A percentile compares a stretch with the other conserved stretches of the same genome.
Conservation (phyloP, 768 basidiomycete genomes). For the Clitopilus passeckerianus region DNA sequence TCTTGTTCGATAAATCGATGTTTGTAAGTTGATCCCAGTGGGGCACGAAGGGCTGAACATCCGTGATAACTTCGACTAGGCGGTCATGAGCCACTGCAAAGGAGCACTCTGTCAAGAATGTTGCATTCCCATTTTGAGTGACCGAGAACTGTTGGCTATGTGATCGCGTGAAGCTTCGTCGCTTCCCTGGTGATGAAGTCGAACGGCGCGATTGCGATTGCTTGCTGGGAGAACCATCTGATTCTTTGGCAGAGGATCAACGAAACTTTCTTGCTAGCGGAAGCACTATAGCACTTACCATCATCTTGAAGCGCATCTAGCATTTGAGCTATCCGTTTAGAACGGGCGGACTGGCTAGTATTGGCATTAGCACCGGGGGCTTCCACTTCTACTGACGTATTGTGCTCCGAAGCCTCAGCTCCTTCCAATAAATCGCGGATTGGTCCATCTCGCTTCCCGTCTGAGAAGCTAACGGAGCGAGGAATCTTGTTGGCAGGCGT, state of each 20-base stretch:
- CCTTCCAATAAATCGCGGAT: slow-evolving; percentile 54
- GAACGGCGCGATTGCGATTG: background rate
- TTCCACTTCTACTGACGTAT: slow-evolving; percentile 10
- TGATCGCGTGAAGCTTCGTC: slow-evolving; percentile 40
- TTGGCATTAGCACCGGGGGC: slow-evolving; percentile 20
- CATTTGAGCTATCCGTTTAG: slow-evolving; percentile 79
- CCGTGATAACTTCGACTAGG: slow-evolving; percentile 89
- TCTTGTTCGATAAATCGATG: slow-evolving; percentile 72
- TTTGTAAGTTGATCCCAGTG: slow-evolving; percentile 80
- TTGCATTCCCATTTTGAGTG: slow-evolving; percentile 30
- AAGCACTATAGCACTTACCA: slow-evolving; percentile 35
- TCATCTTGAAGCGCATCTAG: slow-evolving; percentile 68
- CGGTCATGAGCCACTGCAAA: slow-evolving; percentile 92
- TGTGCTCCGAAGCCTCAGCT: slow-evolving; percentile 17
- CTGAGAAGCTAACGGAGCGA: slow-evolving; percentile 96
- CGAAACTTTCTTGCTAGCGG: background rate
- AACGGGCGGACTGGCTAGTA: slow-evolving; percentile 56
- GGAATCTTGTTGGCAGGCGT: slow-evolving; percentile 59
- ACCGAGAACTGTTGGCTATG: slow-evolving; percentile 30
- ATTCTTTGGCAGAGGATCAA: slow-evolving; percentile 18
- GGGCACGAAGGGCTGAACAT: slow-evolving; percentile 91
- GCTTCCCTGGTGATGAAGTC: slow-evolving; percentile 5
- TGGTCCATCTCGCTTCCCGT: slow-evolving; percentile 88
- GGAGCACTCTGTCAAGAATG: slow-evolving; percentile 91
- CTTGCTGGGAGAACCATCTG: slow-evolving; percentile 40